Percentiles rank a stretch among this genome's conserved stretches.
phyloP scores from a whole-genome alignment of 768 basidiomycete genomes.

The Russula emetica region DNA sequence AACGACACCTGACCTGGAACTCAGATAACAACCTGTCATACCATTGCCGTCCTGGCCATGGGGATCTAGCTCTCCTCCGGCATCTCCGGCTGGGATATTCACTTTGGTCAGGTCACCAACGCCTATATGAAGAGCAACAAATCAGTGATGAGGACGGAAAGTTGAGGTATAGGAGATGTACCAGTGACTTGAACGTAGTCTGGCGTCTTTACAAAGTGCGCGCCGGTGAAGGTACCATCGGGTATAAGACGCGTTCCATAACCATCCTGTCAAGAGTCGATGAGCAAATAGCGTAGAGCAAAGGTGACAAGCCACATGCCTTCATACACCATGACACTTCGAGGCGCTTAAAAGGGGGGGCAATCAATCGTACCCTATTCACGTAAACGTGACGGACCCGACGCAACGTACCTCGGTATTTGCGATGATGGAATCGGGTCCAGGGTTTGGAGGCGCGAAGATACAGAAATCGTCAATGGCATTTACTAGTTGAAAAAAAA shows the following conservation, averaged over 20 bases:
- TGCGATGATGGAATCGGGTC: slow-evolving; percentile 50
- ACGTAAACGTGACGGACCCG: not conserved
- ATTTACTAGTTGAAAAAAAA: slow-evolving; percentile 42
- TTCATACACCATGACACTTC: slow-evolving; percentile 54
- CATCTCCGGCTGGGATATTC: slow-evolving; percentile 58
- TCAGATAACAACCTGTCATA: slow-evolving; percentile 25
- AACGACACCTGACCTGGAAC: not conserved
- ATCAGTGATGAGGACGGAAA: not conserved
- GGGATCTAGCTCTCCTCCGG: slow-evolving; percentile 64
- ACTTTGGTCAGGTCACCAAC: slow-evolving; percentile 60
- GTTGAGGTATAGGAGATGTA: not conserved
- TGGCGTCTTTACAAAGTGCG: slow-evolving; percentile 68
- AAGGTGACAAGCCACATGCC: slow-evolving; percentile 29
- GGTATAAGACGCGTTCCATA: slow-evolving; percentile 68
- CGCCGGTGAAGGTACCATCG: slow-evolving; percentile 62
- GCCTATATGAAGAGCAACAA: slow-evolving; percentile 37
- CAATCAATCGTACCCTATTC: slow-evolving; percentile 37
- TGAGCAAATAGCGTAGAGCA: not conserved
- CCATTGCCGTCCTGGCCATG: slow-evolving; percentile 60
- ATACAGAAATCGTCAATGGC: slow-evolving; percentile 56
- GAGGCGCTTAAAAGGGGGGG: slow-evolving; percentile 38
- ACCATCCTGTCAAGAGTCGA: slow-evolving; percentile 39
- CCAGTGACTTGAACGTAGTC: slow-evolving; percentile 51
- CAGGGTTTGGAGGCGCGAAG: slow-evolving; percentile 49
- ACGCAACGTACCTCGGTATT: slow-evolving; percentile 52